Conservation (phyloP, 257 asterid species). For the Petunia secreta region DNA sequence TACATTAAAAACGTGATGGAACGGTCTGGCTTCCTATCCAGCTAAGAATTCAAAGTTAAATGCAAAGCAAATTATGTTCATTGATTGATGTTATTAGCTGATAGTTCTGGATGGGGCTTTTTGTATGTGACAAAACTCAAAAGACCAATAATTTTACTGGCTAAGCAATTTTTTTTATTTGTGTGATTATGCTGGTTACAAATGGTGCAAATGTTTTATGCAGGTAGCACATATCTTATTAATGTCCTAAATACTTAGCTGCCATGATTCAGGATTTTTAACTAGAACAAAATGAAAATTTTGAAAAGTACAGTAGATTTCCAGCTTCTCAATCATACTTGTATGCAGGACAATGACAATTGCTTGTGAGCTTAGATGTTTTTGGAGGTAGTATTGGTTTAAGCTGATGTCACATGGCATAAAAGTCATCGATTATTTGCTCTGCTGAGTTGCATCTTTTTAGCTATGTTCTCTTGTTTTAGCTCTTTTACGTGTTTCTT, state of each 20-base stretch:
- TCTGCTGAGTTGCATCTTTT: neutral
- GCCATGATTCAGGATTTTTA: neutral
- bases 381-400: constrained; percentile 1
- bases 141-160: neutral
- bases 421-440: constrained; percentile 2
- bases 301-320: neutral
- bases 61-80: neutral
- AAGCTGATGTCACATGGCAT: neutral
- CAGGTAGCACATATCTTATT: neutral
- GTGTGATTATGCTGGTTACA: neutral
- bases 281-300: neutral
- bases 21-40: neutral
- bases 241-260: neutral
- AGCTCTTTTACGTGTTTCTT: neutral
- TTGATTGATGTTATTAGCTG: neutral
- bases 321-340: neutral
- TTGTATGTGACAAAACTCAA: neutral
- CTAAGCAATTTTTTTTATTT: neutral
- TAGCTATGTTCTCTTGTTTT: constrained; percentile 17
- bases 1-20: neutral
- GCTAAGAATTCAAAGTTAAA: neutral
- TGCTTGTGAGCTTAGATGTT: neutral
- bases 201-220: neutral
- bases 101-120: neutral
- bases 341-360: neutral